These are phyloP conservation scores for Fraxinus cuspidata DNA, from an alignment of 257 asterid genomes.

Conservation along the genomic window DNA sequence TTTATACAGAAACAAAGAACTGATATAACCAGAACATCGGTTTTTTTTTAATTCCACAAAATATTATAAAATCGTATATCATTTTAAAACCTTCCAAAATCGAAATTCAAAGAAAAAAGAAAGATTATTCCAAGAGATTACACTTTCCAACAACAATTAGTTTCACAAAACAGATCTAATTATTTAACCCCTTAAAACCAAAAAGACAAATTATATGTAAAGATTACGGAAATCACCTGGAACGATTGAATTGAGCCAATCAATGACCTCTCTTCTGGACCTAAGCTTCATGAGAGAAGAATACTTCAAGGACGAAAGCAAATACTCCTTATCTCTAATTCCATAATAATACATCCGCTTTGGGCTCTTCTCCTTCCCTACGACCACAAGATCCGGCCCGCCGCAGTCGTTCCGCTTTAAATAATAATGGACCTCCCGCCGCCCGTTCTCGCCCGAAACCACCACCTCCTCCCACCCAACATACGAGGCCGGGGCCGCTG, in stretches of 20 bases:
- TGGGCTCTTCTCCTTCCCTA: slow-evolving; percentile 64
- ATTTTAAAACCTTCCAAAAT: slow-evolving; percentile 1
- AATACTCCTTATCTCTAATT: slow-evolving; percentile 28
- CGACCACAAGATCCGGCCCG: slow-evolving; percentile 68
- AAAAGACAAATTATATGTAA: not conserved
- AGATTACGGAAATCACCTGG: slow-evolving; percentile 43
- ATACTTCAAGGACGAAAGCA: slow-evolving; percentile 34
- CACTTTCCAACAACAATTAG: not conserved
- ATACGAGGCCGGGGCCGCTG: slow-evolving; percentile 34
- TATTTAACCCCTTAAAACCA: not conserved
- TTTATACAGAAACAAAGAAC: not conserved
- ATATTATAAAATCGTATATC: not conserved
- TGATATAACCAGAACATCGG: not conserved
- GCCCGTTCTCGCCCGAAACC: slow-evolving; percentile 53
- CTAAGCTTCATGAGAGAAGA: slow-evolving; percentile 54
- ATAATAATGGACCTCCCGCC: slow-evolving; percentile 64
- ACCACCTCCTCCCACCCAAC: slow-evolving; percentile 66
- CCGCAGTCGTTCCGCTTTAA: slow-evolving; percentile 54
- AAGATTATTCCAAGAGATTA: not conserved
- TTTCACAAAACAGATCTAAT: not conserved
- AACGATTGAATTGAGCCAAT: slow-evolving; percentile 64
- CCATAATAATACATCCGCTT: slow-evolving; percentile 52
- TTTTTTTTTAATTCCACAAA: not conserved
- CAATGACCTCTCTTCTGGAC: slow-evolving; percentile 68
- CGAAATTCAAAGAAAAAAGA: not conserved